Evolutionary conservation across 345 rosid genomes (phyloP), one percentile per base, ranked within the genome.

Genomic region (Gossypium sturtianum): DNA sequence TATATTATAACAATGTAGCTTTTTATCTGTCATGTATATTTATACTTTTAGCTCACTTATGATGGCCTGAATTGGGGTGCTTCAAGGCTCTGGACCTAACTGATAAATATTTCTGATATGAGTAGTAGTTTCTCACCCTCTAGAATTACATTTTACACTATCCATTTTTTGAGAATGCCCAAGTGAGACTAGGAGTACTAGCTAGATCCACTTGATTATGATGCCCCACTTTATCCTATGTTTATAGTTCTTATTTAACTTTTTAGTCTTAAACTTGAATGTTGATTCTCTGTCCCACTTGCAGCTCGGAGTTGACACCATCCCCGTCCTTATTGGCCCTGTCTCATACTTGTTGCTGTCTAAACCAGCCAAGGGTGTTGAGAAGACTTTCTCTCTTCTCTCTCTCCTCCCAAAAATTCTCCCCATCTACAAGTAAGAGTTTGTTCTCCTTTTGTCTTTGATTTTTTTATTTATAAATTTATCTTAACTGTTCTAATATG

Each of bases 321-420:
- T 93, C 63, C 98, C 98, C 47, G 87, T 93, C 71, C 87, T 93
- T 82, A 77, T 91, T 83, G 98, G 97, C 56, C 98, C 98, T 43
- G 97, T 94, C 76, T 89, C 97, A 47, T 94, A 91, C 86, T 83
- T 94, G 92, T 81, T 94, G 81, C 88, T 94, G 20, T 89, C 97
- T 23, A 94, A 94, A 80, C 98, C 94, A 76, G 93, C 93, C 25
- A 94, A 94, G 88, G 97, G 97, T 75, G 94, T 92, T 74, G 94
- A 92, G 74, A 91, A 88, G 82, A 84, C 80, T 72, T 93, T 90
- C 73, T 79, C 86, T 78, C 89, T 90, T 81, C 94, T 94, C 51
- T 94, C 98, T 69, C 97, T 94, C 77, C 92, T 94, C 47, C 89
- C 78, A 75, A 89, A 92, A 69, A 88, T 94, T 74, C 91, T 94